Conservation (phyloP, 345 rosid genomes). For the Gossypium rotundifolium region DNA sequence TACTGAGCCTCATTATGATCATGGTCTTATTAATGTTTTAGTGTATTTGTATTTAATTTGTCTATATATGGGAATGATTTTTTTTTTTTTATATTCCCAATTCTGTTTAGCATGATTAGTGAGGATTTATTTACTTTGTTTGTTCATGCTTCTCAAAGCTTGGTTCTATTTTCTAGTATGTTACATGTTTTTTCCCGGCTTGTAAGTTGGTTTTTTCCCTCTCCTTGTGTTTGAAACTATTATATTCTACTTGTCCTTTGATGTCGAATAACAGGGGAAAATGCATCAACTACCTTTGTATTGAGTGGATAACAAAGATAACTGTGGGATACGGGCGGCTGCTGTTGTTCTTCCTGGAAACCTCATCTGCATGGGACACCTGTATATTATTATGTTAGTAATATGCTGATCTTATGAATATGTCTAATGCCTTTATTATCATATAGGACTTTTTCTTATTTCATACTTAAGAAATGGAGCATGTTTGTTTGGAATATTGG, state of each 20-base stretch:
- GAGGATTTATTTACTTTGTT: not conserved
- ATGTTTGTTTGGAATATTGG: not conserved
- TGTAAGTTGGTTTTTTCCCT: not conserved
- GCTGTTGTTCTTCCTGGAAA: conserved; percentile 74
- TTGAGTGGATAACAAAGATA: conserved; percentile 24
- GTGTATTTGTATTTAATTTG: too few species aligned
- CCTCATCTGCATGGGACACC: conserved; percentile 77
- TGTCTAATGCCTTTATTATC: not conserved
- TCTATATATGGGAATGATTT: not conserved
- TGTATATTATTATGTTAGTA: conserved; percentile 69
- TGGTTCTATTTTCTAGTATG: not conserved
- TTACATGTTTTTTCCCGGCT: not conserved
- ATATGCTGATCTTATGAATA: not conserved
- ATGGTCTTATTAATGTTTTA: not conserved
- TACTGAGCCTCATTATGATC: not conserved
- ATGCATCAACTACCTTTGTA: conserved; percentile 20
- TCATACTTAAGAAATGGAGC: not conserved
- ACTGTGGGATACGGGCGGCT: conserved; percentile 69
- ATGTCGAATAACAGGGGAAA: conserved; percentile 19
- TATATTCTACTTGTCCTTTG: not conserved
- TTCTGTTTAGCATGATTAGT: not conserved
- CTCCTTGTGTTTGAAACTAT: not conserved
- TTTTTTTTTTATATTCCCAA: not conserved
- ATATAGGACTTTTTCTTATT: not conserved
- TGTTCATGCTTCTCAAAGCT: not conserved